Percentiles rank a stretch among this genome's conserved stretches.
Evolutionary conservation across 2,329 filamentous ascomycete species (phyloP).

Genomic region (Rugonectria rugulosa): DNA sequence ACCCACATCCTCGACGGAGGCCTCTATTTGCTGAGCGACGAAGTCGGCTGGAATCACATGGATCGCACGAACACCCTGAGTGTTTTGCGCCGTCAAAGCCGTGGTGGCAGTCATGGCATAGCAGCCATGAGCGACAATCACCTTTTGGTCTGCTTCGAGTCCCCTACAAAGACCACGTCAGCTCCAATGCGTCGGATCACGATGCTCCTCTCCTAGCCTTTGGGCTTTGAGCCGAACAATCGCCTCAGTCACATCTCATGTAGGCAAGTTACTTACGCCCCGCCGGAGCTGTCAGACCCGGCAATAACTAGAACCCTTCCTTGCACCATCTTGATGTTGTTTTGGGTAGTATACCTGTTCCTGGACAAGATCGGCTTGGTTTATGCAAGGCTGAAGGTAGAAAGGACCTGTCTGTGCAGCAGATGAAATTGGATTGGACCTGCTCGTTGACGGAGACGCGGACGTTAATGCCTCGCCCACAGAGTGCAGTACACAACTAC

Average conservation of each 20-base stretch:
- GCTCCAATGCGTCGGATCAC: not conserved
- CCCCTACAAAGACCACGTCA: slow-evolving; percentile 63
- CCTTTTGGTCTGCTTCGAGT: slow-evolving; percentile 94
- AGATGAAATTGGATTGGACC: too few species aligned
- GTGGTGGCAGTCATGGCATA: slow-evolving; percentile 98
- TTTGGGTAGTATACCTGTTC: not conserved
- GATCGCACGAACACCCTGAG: slow-evolving; percentile 80
- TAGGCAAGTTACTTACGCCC: slow-evolving; percentile 66
- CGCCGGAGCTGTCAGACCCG: slow-evolving; percentile 89
- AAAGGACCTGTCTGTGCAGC: too few species aligned
- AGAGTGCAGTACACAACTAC: not conserved
- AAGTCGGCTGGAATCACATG: slow-evolving; percentile 82
- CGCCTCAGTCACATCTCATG: too few species aligned
- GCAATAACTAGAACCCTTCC: slow-evolving; percentile 79
- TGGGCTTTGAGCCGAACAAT: too few species aligned
- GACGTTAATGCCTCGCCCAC: slow-evolving; percentile 20
- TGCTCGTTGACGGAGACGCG: not conserved
- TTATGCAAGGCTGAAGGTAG: too few species aligned
- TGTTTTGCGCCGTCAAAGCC: slow-evolving; percentile 96
- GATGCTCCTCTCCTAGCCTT: too few species aligned
- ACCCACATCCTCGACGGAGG: slow-evolving; percentile 82
- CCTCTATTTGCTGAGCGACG: slow-evolving; percentile 84
- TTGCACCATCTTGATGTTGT: slow-evolving; percentile 44
- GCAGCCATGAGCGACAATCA: slow-evolving; percentile 88
- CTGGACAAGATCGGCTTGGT: too few species aligned